Evolutionary conservation across 164 flowering plant species (phyloP), one percentile per base, ranked within the genome.

Genomic region (Macadamia tetraphylla): DNA sequence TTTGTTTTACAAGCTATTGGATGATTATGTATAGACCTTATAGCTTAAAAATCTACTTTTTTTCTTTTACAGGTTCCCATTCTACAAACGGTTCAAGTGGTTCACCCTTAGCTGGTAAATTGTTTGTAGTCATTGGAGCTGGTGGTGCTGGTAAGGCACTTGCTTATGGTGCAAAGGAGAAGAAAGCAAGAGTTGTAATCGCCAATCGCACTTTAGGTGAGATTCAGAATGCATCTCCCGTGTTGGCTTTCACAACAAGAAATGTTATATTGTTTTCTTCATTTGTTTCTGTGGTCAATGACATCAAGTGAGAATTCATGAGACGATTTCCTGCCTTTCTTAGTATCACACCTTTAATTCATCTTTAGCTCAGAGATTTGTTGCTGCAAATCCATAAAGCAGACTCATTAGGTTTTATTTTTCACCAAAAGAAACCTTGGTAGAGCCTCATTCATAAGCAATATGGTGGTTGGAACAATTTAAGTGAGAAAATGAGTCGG

Each of bases 141-240:
- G 98, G 98, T 62, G 99, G 99, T 58, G 99, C 99, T 71, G 99
- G 98, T 60, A 92, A 89, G 83, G 98, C 99, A 66, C 93, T 95
- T 80, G 99, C 98, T 73, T 95, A 83, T 85, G 99, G 99, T 69
- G 98, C 95, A 56, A 89, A 89, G 75, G 90, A 79, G 67, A 92
- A 92, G 78, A 95, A 97, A 31, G 98, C 97, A 9, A 82, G 83
- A 71, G 89, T 92, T 58, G 88, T 87, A 31, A 84, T 92, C 74
- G 97, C 97, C 64, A 91, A 92, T 75, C 93, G 97, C 55, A 91
- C 93, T 29, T 89, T 80, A 75, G 96, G 98, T 92, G 73, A 46
- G 48, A 70, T 66, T 44, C 18, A 56, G 49, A 63, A 35, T 40
- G 17, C 9, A 44, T 60, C 0, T 68, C 57, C 12, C 58, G 1